Percentiles rank a stretch among this genome's conserved stretches.
These are phyloP conservation scores for Lactarius trivialis DNA, from an alignment of 768 basidiomycete genomes.

Conservation along the genomic window DNA sequence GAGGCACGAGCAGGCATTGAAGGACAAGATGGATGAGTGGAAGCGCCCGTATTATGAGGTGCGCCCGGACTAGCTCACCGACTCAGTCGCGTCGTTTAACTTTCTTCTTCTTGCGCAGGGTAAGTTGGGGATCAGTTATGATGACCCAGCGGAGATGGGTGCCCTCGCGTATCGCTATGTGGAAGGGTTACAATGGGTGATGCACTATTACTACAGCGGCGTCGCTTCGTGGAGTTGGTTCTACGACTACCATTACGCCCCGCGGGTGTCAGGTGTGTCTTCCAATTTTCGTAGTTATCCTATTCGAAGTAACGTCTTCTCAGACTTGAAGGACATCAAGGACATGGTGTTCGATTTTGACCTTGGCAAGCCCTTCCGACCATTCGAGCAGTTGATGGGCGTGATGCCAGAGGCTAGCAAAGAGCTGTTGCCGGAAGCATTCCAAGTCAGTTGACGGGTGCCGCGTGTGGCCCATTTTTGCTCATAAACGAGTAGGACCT, in stretches of 20 bases:
- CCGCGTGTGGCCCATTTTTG: slow-evolving; percentile 4
- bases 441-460: slow-evolving; percentile 48
- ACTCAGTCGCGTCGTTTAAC: slow-evolving; percentile 19
- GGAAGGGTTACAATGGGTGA: slow-evolving; percentile 97
- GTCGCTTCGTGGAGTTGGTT: slow-evolving; percentile 99
- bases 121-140: slow-evolving; percentile 78
- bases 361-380: slow-evolving; percentile 82
- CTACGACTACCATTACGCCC: slow-evolving; percentile 97
- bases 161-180: slow-evolving; percentile 75
- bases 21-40: slow-evolving; percentile 33
- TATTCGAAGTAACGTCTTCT: slow-evolving; percentile 21
- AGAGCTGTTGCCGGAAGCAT: slow-evolving; percentile 83
- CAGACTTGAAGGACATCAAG: slow-evolving; percentile 57
- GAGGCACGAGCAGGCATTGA: slow-evolving; percentile 48
- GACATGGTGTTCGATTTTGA: slow-evolving; percentile 83
- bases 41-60: slow-evolving; percentile 72
- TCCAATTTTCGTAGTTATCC: neutral
- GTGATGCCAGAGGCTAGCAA: slow-evolving; percentile 88
- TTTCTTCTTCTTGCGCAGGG: slow-evolving; percentile 49
- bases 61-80: slow-evolving; percentile 18
- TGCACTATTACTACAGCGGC: slow-evolving; percentile 98
- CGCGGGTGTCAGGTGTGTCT: slow-evolving; percentile 81
- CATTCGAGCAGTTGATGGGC: slow-evolving; percentile 97
- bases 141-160: slow-evolving; percentile 59
- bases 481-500: slow-evolving; percentile 55